Evolutionary conservation across 2,329 filamentous ascomycete genomes (phyloP).

Genomic region (Cladosporium sphaerospermum): DNA sequence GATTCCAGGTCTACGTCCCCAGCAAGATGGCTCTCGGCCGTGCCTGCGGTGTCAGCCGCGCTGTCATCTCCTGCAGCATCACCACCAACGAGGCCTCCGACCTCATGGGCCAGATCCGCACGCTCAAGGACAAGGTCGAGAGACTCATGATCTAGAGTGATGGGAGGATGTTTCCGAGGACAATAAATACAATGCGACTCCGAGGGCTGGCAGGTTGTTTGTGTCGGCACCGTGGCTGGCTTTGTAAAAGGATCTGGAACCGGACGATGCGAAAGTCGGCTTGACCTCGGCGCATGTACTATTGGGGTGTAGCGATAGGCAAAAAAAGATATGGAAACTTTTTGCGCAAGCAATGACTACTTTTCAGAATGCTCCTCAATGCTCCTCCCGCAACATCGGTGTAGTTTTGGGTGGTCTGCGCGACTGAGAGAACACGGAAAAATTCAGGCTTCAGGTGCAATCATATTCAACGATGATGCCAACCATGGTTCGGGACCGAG

Average conservation of each 20-base stretch:
- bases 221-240: neutral
- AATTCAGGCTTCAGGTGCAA: too few relatives aligned
- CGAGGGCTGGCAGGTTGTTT: neutral
- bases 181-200: neutral
- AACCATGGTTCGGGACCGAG: too few relatives aligned
- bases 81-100: conserved; percentile 89
- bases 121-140: conserved; percentile 92
- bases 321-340: neutral
- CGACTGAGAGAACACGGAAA: too few relatives aligned
- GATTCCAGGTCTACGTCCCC: conserved; percentile 35
- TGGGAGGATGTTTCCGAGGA: neutral
- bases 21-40: conserved; percentile 80
- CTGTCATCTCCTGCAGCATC: conserved; percentile 82
- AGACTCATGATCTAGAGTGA: conserved; percentile 71
- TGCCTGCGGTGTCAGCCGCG: conserved; percentile 80
- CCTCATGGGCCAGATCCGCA: conserved; percentile 77
- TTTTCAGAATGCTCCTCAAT: too few relatives aligned
- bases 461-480: too few relatives aligned
- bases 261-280: neutral
- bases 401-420: too few relatives aligned
- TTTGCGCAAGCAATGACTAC: neutral
- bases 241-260: conserved; percentile 5
- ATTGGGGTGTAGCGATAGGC: conserved; percentile 3
- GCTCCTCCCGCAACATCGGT: too few relatives aligned
- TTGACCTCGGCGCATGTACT: conserved; percentile 1